Base-by-base conservation (phyloP, 108 stramenopile species). In the Epithemia pelagica region DNA sequence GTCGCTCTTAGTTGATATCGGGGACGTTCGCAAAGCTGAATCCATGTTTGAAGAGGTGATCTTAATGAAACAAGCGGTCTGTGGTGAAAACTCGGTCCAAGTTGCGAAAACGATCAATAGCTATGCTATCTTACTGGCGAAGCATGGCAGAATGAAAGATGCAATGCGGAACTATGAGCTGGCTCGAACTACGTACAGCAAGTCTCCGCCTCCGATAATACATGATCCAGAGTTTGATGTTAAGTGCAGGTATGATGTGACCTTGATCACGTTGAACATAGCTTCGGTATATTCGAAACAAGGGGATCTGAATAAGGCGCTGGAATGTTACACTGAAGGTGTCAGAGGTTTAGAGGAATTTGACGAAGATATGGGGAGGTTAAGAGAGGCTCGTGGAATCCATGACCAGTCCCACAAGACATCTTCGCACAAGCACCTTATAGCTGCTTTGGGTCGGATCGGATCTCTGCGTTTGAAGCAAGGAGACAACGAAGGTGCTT, bases 101-200 rank as follows among this genome's bases (percentile, higher is more conserved):
- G 87, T 87, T 27, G 88, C 88, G n/a, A 92, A 89, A 57, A 86
- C 87, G 25, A 89, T 93, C 58, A 93, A 93, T 67, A 82, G 87
- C 22, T 93, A 90, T 64, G 92, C 92, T 25, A 88, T 93, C 58
- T 78, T 90, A 33, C 74, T 90, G 52, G 92, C 92, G 19, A 93
- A 93, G 71, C 88, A 93, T 71, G 82, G 85, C 32, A 79, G 80
- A 52, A 93, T 93, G 89, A 80, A 88, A 66, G 76, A 82, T 54
- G 92, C 92, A 5, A 69, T 93, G 54, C 66, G 76, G 30, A 73
- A 89, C 30, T 93, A 93, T 59, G 86, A 93, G 69, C 76, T 72
- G 30, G 83, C 92, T 19, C 77, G 75, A 52, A n/a, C 58, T 31
- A 89, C 83, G 0, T 92, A 89, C 62, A 63, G 78, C 54, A 46